Conservation (phyloP, 2,329 filamentous ascomycete genomes). For the Pyrenochaeta sp. region DNA sequence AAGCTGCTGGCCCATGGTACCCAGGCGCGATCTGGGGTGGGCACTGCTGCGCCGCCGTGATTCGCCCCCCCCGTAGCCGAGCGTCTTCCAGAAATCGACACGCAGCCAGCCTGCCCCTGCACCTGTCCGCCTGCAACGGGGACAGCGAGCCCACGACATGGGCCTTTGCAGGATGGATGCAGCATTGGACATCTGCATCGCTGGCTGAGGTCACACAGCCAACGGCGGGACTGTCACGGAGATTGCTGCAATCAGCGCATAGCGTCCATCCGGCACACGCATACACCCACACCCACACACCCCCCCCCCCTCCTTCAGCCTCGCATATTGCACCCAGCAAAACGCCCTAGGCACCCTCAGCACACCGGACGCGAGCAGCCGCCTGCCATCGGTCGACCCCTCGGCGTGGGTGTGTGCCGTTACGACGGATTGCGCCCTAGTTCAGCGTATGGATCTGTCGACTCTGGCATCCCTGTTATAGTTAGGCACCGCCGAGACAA, state of each 20-base stretch:
- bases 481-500: conserved; percentile 38
- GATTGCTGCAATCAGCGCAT: conserved; percentile 44
- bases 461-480: conserved; percentile 20
- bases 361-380: conserved; percentile 27
- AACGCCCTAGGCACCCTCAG: conserved; percentile 17
- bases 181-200: conserved; percentile 35
- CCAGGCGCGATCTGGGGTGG: conserved; percentile 46
- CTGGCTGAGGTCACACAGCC: conserved; percentile 34
- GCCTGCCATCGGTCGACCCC: conserved; percentile 24
- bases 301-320: conserved; percentile 25
- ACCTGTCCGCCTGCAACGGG: conserved; percentile 26
- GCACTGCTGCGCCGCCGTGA: conserved; percentile 20
- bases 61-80: conserved; percentile 36
- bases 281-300: not conserved
- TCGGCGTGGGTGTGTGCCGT: conserved; percentile 39
- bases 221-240: conserved; percentile 42
- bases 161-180: conserved; percentile 29
- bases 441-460: conserved; percentile 16
- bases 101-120: conserved; percentile 30
- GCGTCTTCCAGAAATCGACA: conserved; percentile 47
- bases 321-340: conserved; percentile 23
- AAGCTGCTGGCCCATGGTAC: conserved; percentile 40
- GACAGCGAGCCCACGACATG: conserved; percentile 29
- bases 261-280: conserved; percentile 28
- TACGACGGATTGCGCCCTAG: conserved; percentile 32